Base-by-base conservation (phyloP, 106 monocot genomes). In the Iris macrosiphon region DNA sequence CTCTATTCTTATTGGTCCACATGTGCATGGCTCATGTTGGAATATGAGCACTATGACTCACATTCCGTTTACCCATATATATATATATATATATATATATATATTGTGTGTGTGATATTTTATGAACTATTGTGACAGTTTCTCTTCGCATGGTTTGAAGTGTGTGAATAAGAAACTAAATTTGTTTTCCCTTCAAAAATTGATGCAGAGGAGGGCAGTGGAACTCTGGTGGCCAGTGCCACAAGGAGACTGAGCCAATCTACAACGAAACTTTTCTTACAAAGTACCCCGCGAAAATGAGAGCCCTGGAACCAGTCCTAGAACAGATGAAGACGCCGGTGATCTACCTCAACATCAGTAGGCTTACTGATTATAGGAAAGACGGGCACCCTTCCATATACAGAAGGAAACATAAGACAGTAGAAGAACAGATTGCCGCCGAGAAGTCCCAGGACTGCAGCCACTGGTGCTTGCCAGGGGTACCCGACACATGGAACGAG, bases 401-500 rank as follows among this genome's bases (percentile, higher is more conserved):
- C 30, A 60, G 85, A 67, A 74, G 51, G 64, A 41, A 25, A 41
- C 56, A 61, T 14, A 55, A 64, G 0, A 57, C 73, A 2, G 31
- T 59, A 9, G 57, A 68, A 51, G 85, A 89, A 45, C 79, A 56
- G 26, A 64, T 75, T n/a, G 57, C 45, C 31, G 69, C 74, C n/a
- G 82, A 77, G 76, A 70, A 21, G 48, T 46, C 61, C 31, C 95
- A 96, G 49, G 95, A 96, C 65, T 90, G 95, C 70, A 96, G 95
- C 73, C 95, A 96, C 55, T 96, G 95, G 95, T 96, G 95, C 71
- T 61, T 96, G 69, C 95, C 95, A 7, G 95, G 95, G 5, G 47
- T 96, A 45, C 95, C 94, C 3, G 94, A 73, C 73, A 79, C 85
- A 26, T 92, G 92, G 92, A 92, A 92, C 16, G 83, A 92, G 46